Evolutionary conservation across 257 asterid species (phyloP).

Genomic region (Coffea eugenioides): DNA sequence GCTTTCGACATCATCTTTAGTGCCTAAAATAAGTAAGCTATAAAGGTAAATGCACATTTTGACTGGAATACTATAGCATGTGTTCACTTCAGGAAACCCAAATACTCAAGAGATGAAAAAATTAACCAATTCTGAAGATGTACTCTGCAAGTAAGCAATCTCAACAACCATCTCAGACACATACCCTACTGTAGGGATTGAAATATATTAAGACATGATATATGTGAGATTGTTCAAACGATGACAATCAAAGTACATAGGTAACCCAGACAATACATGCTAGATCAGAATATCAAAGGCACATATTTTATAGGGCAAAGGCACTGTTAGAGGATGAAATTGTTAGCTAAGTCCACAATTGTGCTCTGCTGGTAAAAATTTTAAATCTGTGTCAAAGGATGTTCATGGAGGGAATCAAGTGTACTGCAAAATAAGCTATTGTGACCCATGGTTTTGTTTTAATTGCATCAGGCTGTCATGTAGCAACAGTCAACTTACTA

Average conservation of each 20-base stretch:
- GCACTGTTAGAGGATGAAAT: not conserved
- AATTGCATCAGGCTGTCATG: not conserved
- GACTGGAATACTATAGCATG: not conserved
- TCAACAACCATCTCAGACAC: not conserved
- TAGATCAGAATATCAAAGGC: not conserved
- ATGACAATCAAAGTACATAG: not conserved
- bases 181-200: not conserved
- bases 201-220: not conserved
- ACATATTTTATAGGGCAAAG: not conserved
- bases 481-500: not conserved
- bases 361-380: not conserved
- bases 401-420: not conserved
- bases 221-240: not conserved
- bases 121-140: not conserved
- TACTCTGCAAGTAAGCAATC: not conserved
- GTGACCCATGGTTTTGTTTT: not conserved
- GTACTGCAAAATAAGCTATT: not conserved
- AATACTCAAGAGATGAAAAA: not conserved
- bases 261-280: not conserved
- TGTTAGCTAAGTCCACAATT: not conserved
- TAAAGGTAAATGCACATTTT: not conserved
- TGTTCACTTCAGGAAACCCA: not conserved
- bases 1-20: slow-evolving; percentile 54
- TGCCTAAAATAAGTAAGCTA: slow-evolving; percentile 51
- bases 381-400: not conserved